Evolutionary conservation across 2,329 filamentous ascomycete genomes (phyloP), one percentile per base, ranked within the genome.

Genomic region (Aspergillus candidus): DNA sequence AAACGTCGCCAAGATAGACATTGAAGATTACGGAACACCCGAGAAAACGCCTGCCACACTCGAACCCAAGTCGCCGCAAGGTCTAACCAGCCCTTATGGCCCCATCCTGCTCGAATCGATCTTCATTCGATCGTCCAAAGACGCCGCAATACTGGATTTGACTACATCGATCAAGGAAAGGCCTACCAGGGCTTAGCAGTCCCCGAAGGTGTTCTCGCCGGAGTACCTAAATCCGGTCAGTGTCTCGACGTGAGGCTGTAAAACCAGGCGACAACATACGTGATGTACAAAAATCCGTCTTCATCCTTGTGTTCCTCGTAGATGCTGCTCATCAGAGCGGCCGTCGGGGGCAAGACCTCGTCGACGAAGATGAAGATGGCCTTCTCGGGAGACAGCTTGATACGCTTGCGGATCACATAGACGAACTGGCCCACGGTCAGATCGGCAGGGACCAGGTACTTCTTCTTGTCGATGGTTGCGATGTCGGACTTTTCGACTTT

Each of bases 351-450:
- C 44, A 98, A 80, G 40, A 96, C 91, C 74, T 97, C 93, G 69
- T 97, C 91, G 65, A 98, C 93, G 74, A 97, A 98, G 79, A 98
- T 97, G 80, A 98, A 98, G 76, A 98, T 98, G 68, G 93, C 93
- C 81, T 98, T 98, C 78, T 98, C 93, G 29, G 93, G 93, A 43
- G 89, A 95, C 58, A 98, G 81, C 88, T 98, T 98, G 76, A 98
- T 98, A 66, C 93, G 86, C 82, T 98, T 98, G 70, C 93, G 89
- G 74, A 98, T 98, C 55, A 98, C 93, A 73, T 98, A 98, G 75
- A 98, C 93, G 68, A 98, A 96, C 83, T 98, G 93, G 62, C 93
- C 93, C 53, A 98, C 93, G 52, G 93, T 98, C 66, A 98, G 82
- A 67, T 98, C 93, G 59, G 93, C 89, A 11, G 93, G 93, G 22